These are phyloP conservation scores for Hypsizygus marmoreus DNA, from an alignment of 768 basidiomycete species.

Conservation along the genomic window DNA sequence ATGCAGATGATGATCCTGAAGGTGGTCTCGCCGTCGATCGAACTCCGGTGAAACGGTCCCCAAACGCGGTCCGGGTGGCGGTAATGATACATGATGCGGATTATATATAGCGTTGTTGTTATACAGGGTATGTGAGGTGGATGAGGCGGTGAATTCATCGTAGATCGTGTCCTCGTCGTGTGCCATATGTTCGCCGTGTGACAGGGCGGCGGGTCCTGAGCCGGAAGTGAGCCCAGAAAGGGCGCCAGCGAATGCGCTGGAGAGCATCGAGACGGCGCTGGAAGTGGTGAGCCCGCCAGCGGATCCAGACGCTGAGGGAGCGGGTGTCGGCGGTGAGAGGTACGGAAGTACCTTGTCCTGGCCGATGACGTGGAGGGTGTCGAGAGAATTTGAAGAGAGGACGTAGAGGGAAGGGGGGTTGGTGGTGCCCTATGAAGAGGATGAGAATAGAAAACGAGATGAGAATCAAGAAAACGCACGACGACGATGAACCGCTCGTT, in stretches of 20 bases:
- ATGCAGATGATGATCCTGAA: not conserved
- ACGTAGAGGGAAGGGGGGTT: slow-evolving; percentile 57
- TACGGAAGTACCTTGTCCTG: slow-evolving; percentile 48
- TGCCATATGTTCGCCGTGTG: not conserved
- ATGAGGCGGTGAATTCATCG: not conserved
- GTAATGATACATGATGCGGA: not conserved
- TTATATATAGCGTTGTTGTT: not conserved
- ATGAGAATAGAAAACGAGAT: not conserved
- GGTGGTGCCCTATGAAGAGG: slow-evolving; percentile 50
- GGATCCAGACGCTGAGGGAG: slow-evolving; percentile 17
- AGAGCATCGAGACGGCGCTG: slow-evolving; percentile 9
- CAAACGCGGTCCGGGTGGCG: not conserved
- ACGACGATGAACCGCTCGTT: slow-evolving; percentile 55
- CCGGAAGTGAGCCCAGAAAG: too few species aligned
- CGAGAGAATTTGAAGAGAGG: slow-evolving; percentile 55
- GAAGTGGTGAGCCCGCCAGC: slow-evolving; percentile 8
- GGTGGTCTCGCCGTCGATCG: not conserved
- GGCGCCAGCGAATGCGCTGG: slow-evolving; percentile 11
- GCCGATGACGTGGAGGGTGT: slow-evolving; percentile 50
- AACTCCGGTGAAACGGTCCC: too few species aligned
- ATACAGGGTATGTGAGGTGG: not conserved
- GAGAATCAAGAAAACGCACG: slow-evolving; percentile 39
- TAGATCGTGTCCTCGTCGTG: not conserved
- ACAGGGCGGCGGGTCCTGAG: not conserved
- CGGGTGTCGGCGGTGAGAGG: slow-evolving; percentile 31